Conservation (phyloP, 169 alveolate genomes). For the Plasmodium cynomolgi region DNA sequence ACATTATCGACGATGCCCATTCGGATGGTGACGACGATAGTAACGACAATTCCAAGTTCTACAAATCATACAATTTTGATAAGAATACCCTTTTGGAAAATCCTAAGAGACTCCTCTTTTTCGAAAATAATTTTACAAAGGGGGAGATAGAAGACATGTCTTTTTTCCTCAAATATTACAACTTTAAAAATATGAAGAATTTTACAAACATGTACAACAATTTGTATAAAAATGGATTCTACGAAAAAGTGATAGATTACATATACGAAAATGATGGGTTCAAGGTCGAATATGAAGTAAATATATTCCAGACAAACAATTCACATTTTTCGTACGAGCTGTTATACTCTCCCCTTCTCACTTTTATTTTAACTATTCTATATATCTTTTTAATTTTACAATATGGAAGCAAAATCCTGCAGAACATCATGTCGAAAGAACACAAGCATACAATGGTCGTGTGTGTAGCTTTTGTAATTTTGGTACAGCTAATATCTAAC, state of each 20-base stretch:
- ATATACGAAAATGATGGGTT: conserved; percentile 69
- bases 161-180: conserved; percentile 45
- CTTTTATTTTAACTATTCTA: conserved; percentile 43
- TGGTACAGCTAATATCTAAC: conserved; percentile 57
- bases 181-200: conserved; percentile 60
- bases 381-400: conserved; percentile 41
- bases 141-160: conserved; percentile 51
- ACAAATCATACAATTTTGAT: conserved; percentile 37
- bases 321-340: conserved; percentile 69
- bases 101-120: conserved; percentile 67
- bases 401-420: conserved; percentile 45
- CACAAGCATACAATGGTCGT: conserved; percentile 54
- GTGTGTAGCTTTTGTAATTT: conserved; percentile 50
- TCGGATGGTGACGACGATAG: not conserved
- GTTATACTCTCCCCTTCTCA: conserved; percentile 51
- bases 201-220: conserved; percentile 67
- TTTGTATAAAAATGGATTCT: conserved; percentile 63
- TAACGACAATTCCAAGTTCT: not conserved
- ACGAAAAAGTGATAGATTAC: conserved; percentile 60
- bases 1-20: not conserved
- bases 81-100: conserved; percentile 61
- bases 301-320: conserved; percentile 57
- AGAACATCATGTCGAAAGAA: conserved; percentile 34
- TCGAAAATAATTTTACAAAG: conserved; percentile 44
- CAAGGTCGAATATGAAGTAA: conserved; percentile 52